Conservation (phyloP, 495 filamentous ascomycete species). For the Ramalina intermedia region DNA sequence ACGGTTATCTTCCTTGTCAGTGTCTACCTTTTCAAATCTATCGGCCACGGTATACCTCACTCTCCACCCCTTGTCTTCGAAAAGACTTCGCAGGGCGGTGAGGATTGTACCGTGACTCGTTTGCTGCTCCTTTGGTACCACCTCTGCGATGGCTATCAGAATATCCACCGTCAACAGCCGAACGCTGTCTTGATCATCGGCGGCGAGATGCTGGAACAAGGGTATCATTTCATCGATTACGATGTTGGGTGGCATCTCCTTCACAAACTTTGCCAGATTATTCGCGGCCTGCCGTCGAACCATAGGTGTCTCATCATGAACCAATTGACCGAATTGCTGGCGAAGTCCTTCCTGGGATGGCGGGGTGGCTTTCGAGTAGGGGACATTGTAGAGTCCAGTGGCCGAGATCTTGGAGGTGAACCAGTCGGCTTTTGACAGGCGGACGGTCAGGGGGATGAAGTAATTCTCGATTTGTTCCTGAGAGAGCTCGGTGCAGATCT, state of each 20-base stretch:
- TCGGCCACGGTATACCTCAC: constrained; percentile 99
- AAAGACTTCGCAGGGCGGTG: constrained; percentile 76
- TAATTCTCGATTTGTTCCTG: constrained; percentile 86
- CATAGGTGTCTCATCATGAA: constrained; percentile 98
- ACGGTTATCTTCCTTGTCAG: not conserved
- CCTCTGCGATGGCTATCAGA: constrained; percentile 89
- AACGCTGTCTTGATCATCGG: constrained; percentile 95
- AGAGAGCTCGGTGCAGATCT: constrained; percentile 86
- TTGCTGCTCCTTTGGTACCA: constrained; percentile 95
- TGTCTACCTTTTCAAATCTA: constrained; percentile 80
- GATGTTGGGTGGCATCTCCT: constrained; percentile 78
- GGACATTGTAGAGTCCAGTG: constrained; percentile 81
- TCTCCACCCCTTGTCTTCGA: constrained; percentile 98
- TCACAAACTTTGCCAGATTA: constrained; percentile 93
- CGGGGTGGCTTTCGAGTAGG: constrained; percentile 76
- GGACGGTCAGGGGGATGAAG: constrained; percentile 86
- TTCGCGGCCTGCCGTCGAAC: constrained; percentile 91
- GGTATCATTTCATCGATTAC: constrained; percentile 98
- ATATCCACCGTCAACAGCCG: constrained; percentile 92
- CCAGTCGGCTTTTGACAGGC: constrained; percentile 98
- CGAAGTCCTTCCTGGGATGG: constrained; percentile 77
- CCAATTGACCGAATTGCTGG: constrained; percentile 78
- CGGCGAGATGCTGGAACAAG: constrained; percentile 88
- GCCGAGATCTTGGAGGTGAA: constrained; percentile 99
- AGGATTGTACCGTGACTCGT: constrained; percentile 86